Evolutionary conservation across 2,329 filamentous ascomycete species (phyloP).

Genomic region (Pezicula rhizophila): DNA sequence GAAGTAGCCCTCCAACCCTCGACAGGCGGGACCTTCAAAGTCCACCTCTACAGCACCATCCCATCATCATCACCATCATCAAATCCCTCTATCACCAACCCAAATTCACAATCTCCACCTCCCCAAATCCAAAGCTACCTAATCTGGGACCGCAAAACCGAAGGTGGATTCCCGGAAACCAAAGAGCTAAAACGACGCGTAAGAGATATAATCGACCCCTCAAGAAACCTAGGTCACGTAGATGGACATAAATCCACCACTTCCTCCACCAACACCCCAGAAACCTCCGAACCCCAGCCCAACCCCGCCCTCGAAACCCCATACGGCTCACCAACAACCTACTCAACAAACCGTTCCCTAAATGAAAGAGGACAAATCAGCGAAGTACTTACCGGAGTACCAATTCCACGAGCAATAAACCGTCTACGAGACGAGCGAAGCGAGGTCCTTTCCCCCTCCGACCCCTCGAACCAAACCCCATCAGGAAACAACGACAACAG

Average conservation of each 20-base stretch:
- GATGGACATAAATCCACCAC: conserved; percentile 42
- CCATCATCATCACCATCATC: conserved; percentile 10
- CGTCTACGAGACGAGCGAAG: background rate
- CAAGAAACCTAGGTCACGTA: conserved; percentile 74
- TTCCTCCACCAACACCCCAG: background rate
- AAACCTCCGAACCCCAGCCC: background rate
- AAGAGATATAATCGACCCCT: conserved; percentile 75
- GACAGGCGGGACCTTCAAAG: conserved; percentile 77
- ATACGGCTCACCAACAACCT: too few species aligned
- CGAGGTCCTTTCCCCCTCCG: background rate
- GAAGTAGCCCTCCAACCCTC: conserved; percentile 83
- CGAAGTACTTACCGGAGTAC: background rate
- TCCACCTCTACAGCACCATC: conserved; percentile 50
- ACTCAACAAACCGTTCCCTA: background rate
- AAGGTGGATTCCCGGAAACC: conserved; percentile 90
- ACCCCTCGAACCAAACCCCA: background rate
- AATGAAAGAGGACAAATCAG: background rate
- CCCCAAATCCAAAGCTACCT: conserved; percentile 39
- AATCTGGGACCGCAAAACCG: conserved; percentile 81
- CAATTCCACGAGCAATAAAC: conserved; percentile 2
- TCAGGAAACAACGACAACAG: background rate
- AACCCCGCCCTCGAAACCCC: too few species aligned
- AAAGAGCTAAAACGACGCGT: conserved; percentile 85
- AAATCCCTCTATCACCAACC: conserved; percentile 10
- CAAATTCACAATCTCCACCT: background rate